phyloP scores from a whole-genome alignment of 2,329 filamentous ascomycete species.

The Huntiella savannae region DNA sequence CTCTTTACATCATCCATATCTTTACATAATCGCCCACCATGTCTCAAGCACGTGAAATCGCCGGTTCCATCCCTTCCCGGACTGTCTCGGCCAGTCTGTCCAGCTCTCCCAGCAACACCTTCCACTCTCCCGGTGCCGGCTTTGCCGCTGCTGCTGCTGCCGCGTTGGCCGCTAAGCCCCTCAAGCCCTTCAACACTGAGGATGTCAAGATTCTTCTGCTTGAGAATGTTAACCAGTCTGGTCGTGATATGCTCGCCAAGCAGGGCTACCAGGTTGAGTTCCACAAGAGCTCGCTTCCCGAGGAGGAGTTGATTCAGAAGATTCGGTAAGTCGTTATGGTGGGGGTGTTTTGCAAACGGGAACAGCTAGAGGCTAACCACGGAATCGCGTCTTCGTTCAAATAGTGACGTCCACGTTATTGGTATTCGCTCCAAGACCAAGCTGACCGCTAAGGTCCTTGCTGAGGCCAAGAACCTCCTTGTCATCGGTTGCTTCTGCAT shows the following conservation, averaged over 20 bases:
- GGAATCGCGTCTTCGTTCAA: slow-evolving; percentile 11
- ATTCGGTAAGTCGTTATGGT: slow-evolving; percentile 45
- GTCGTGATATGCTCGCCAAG: slow-evolving; percentile 57
- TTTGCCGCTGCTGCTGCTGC: slow-evolving; percentile 18
- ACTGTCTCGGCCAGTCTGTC: slow-evolving; percentile 42
- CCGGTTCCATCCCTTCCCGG: slow-evolving; percentile 20
- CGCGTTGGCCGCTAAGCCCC: slow-evolving; percentile 40
- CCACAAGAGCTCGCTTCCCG: slow-evolving; percentile 71
- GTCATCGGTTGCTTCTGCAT: slow-evolving; percentile 98
- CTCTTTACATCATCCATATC: neutral
- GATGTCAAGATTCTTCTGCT: slow-evolving; percentile 92
- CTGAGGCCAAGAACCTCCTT: slow-evolving; percentile 80
- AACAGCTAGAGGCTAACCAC: neutral
- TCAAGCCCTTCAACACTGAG: slow-evolving; percentile 89
- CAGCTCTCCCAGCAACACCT: slow-evolving; percentile 54
- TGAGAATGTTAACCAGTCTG: slow-evolving; percentile 89
- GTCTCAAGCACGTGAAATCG: slow-evolving; percentile 29
- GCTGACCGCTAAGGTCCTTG: slow-evolving; percentile 66
- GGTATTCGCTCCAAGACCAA: slow-evolving; percentile 97
- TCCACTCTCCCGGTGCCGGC: slow-evolving; percentile 49
- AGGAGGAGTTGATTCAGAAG: slow-evolving; percentile 91
- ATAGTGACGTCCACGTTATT: slow-evolving; percentile 84
- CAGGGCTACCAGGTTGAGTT: slow-evolving; percentile 96
- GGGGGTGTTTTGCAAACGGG: too few species aligned
- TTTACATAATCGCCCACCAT: slow-evolving; percentile 3